These are phyloP conservation scores for Hydnomerulius pinastri DNA, from an alignment of 768 basidiomycete species.

Conservation along the genomic window DNA sequence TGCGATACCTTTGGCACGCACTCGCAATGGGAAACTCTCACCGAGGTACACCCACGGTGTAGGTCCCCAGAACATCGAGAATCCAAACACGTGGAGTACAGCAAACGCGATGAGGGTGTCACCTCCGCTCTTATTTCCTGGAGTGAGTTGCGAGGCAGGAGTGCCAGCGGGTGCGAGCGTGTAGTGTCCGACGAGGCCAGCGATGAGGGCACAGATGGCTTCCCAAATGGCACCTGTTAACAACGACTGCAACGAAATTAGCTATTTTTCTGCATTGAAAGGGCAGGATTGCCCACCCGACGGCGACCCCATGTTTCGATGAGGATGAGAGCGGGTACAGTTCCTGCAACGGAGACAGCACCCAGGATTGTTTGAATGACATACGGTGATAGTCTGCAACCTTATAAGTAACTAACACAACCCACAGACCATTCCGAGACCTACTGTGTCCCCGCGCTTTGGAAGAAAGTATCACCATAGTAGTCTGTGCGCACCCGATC, in stretches of 20 bases:
- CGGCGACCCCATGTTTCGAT: conserved; percentile 80
- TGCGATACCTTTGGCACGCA: conserved; percentile 76
- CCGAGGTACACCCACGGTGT: conserved; percentile 78
- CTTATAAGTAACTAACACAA: too few relatives aligned
- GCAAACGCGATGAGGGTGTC: conserved; percentile 74
- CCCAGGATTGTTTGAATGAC: conserved; percentile 76
- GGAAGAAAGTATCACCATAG: conserved; percentile 81
- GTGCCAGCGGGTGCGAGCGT: conserved; percentile 58
- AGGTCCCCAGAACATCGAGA: conserved; percentile 76
- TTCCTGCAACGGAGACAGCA: conserved; percentile 72
- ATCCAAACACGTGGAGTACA: conserved; percentile 73
- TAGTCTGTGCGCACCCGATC: conserved; percentile 52
- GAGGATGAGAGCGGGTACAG: conserved; percentile 64
- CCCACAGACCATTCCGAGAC: too few relatives aligned
- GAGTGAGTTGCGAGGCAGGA: conserved; percentile 47
- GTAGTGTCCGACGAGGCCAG: conserved; percentile 62
- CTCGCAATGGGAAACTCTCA: conserved; percentile 82
- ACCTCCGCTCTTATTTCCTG: conserved; percentile 59
- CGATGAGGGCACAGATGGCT: conserved; percentile 63
- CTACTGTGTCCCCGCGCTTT: conserved; percentile 66
- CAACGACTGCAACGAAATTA: conserved; percentile 46
- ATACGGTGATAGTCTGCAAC: conserved; percentile 62
- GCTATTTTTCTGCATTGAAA: neutral
- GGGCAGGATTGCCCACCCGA: conserved; percentile 42
- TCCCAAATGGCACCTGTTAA: conserved; percentile 64